Percentiles rank a stretch among this genome's conserved stretches.
These are phyloP conservation scores for Hypoxylon sp. DNA, from an alignment of 2,329 filamentous ascomycete species.

Conservation along the genomic window DNA sequence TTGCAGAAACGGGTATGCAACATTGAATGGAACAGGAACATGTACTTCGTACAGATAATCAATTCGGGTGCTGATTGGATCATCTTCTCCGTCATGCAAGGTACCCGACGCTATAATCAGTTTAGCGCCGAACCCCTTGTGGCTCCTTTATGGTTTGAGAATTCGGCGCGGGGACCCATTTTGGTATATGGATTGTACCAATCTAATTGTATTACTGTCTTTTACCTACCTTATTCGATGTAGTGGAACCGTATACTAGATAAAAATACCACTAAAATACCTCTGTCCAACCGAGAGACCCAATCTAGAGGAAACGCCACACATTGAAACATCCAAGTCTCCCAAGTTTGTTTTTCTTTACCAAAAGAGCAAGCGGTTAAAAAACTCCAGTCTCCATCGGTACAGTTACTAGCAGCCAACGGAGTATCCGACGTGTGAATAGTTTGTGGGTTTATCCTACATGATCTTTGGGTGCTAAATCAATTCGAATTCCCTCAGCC, in stretches of 20 bases:
- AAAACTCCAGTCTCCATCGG: neutral
- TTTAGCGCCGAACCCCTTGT: constrained; percentile 40
- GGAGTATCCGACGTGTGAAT: constrained; percentile 10
- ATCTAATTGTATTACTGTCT: constrained; percentile 2
- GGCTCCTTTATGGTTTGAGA: constrained; percentile 38
- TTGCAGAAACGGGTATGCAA: constrained; percentile 32
- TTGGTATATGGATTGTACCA: neutral
- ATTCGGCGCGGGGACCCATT: constrained; percentile 26
- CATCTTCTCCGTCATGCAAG: constrained; percentile 39
- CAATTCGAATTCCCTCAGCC: constrained; percentile 18
- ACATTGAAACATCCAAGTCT: constrained; percentile 36
- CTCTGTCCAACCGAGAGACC: constrained; percentile 9
- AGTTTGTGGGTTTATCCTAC: constrained; percentile 13
- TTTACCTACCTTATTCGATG: constrained; percentile 18
- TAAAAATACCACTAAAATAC: constrained; percentile 23
- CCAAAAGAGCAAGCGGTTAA: constrained; percentile 32
- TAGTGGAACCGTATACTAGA: constrained; percentile 17
- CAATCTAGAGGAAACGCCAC: constrained; percentile 34
- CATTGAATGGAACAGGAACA: constrained; percentile 7
- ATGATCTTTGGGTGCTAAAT: constrained; percentile 7
- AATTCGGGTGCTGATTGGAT: constrained; percentile 39
- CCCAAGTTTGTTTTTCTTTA: constrained; percentile 6
- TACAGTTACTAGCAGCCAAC: neutral
- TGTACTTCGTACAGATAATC: constrained; percentile 27
- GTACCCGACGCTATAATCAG: constrained; percentile 40